phyloP scores from a whole-genome alignment of 1,139 yeast species.

The Hansenula anomala region DNA sequence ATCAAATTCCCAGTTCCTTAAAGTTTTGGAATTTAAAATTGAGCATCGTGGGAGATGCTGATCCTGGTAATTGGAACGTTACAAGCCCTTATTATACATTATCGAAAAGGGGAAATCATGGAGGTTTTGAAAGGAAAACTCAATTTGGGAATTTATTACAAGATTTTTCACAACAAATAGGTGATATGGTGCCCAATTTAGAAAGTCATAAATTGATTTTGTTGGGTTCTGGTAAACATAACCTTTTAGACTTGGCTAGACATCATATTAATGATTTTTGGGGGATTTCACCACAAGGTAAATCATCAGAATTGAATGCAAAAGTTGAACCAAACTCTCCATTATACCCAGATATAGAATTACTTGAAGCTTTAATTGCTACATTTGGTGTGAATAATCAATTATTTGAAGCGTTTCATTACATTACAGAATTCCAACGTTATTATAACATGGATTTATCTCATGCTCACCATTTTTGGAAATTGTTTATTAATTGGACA shows the following conservation, averaged over 20 bases:
- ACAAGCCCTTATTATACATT: background rate
- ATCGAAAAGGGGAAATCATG: background rate
- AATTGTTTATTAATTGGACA: slow-evolving; percentile 6
- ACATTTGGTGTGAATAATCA: slow-evolving; percentile 13
- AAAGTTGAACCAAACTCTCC: background rate
- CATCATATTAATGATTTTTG: background rate
- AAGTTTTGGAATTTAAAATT: slow-evolving; percentile 1
- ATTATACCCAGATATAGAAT: slow-evolving; percentile 16
- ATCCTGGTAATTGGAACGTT: background rate
- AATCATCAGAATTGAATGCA: background rate
- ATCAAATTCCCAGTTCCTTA: background rate
- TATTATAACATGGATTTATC: slow-evolving; percentile 10
- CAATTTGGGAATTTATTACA: background rate
- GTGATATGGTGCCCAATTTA: background rate
- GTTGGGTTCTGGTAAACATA: background rate
- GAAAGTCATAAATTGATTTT: background rate
- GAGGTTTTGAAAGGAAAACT: background rate
- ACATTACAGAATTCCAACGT: slow-evolving; percentile 11
- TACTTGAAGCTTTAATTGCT: slow-evolving; percentile 11
- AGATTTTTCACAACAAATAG: background rate
- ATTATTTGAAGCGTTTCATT: slow-evolving; percentile 9
- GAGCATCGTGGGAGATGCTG: background rate
- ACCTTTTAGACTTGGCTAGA: background rate
- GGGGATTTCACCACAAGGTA: background rate
- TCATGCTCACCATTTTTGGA: slow-evolving; percentile 13